These are phyloP conservation scores for Hypocrella siamensis DNA, from an alignment of 2,329 filamentous ascomycete genomes.

Conservation along the genomic window DNA sequence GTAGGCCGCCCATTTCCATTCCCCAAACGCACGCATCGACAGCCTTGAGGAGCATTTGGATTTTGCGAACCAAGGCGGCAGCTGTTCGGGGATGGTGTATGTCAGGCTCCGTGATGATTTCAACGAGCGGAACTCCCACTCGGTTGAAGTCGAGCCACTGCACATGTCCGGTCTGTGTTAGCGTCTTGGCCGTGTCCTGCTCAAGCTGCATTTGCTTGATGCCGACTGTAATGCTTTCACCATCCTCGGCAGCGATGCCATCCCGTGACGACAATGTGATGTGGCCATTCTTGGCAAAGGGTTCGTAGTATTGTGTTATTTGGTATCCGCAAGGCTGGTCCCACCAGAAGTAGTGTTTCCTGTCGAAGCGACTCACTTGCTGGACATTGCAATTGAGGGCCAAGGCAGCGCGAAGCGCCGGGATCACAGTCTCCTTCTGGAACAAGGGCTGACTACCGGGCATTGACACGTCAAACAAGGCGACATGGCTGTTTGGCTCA, in stretches of 20 bases:
- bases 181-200: constrained; percentile 92
- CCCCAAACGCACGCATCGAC: constrained; percentile 78
- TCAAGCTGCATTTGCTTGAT: constrained; percentile 96
- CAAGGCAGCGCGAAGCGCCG: constrained; percentile 78
- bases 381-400: constrained; percentile 71
- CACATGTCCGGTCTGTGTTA: constrained; percentile 55
- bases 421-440: constrained; percentile 68
- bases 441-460: constrained; percentile 82
- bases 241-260: constrained; percentile 62
- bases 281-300: constrained; percentile 52
- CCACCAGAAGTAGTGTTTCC: constrained; percentile 99
- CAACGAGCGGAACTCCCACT: constrained; percentile 77
- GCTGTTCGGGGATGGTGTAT: constrained; percentile 80
- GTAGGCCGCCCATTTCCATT: constrained; percentile 83
- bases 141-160: constrained; percentile 89
- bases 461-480: constrained; percentile 75
- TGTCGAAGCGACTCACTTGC: constrained; percentile 67
- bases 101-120: constrained; percentile 85
- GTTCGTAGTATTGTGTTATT: constrained; percentile 87
- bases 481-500: constrained; percentile 70
- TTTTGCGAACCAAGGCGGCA: constrained; percentile 74
- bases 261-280: constrained; percentile 61
- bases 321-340: constrained; percentile 95
- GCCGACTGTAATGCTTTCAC: constrained; percentile 53
- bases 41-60: constrained; percentile 63